These are phyloP conservation scores for Plantago ovata DNA, from an alignment of 257 asterid species.

Conservation along the genomic window DNA sequence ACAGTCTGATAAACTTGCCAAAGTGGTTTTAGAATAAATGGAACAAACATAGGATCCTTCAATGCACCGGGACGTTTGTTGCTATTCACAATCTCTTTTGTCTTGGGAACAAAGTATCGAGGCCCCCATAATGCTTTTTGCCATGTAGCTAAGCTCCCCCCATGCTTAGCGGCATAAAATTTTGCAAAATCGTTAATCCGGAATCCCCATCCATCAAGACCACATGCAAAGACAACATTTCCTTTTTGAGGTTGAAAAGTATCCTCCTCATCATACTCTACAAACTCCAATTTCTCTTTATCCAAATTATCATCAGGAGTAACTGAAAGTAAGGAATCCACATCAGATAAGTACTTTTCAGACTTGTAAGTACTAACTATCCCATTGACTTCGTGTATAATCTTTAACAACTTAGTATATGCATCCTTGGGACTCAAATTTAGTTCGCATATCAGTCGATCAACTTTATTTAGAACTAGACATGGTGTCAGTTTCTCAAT, in stretches of 20 bases:
- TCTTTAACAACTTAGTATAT: slow-evolving; percentile 62
- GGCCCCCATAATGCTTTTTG: slow-evolving; percentile 92
- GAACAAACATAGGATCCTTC: slow-evolving; percentile 91
- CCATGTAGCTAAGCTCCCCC: slow-evolving; percentile 58
- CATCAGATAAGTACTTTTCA: slow-evolving; percentile 88
- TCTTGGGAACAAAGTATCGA: slow-evolving; percentile 54
- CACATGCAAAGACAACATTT: slow-evolving; percentile 89
- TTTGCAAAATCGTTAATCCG: slow-evolving; percentile 58
- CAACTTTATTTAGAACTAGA: slow-evolving; percentile 81
- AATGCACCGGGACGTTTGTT: slow-evolving; percentile 51
- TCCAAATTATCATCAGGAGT: slow-evolving; percentile 40
- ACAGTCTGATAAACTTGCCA: slow-evolving; percentile 83
- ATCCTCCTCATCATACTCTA: slow-evolving; percentile 92
- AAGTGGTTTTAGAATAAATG: slow-evolving; percentile 72
- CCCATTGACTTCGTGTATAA: slow-evolving; percentile 85
- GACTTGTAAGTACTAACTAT: slow-evolving; percentile 80
- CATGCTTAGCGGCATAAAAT: slow-evolving; percentile 71
- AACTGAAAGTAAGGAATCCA: slow-evolving; percentile 72
- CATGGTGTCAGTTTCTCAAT: slow-evolving; percentile 85
- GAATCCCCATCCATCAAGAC: slow-evolving; percentile 96
- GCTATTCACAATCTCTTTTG: slow-evolving; percentile 77
- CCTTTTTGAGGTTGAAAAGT: slow-evolving; percentile 96
- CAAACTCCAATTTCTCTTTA: slow-evolving; percentile 44
- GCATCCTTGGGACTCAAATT: slow-evolving; percentile 88
- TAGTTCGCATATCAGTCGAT: slow-evolving; percentile 69